Percentiles rank a stretch among this genome's conserved stretches.
These are phyloP conservation scores for Aegilops longissima DNA, from an alignment of 176 grass and related monocot species.

Conservation along the genomic window DNA sequence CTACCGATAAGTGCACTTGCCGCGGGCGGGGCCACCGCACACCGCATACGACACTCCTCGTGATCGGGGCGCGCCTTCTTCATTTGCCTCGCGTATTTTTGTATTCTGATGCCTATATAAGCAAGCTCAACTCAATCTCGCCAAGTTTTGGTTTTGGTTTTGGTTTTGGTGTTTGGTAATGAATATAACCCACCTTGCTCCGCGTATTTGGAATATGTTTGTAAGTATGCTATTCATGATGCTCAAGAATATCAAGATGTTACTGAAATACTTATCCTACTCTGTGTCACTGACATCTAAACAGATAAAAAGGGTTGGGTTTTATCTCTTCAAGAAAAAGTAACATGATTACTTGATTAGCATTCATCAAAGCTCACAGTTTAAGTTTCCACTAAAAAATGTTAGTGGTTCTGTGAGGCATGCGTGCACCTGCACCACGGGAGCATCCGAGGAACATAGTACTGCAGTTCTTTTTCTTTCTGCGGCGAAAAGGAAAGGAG, in stretches of 20 bases:
- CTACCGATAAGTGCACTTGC: not conserved
- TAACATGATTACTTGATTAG: not conserved
- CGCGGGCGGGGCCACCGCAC: not conserved
- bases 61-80: not conserved
- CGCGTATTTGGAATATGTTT: not conserved
- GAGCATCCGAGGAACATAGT: not conserved
- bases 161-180: not conserved
- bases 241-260: not conserved
- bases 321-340: not conserved
- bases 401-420: not conserved
- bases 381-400: not conserved
- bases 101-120: not conserved
- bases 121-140: not conserved
- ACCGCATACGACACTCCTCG: not conserved
- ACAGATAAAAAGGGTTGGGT: not conserved
- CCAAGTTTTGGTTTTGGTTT: too few relatives aligned
- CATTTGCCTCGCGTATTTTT: conserved; percentile 1
- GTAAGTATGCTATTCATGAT: not conserved
- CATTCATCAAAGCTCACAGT: not conserved
- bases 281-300: not conserved
- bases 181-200: not conserved
- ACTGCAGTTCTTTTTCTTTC: not conserved
- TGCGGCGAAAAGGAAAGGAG: not conserved
- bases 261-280: not conserved
- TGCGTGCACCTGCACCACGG: not conserved